Evolutionary conservation across 495 filamentous ascomycete genomes (phyloP).

Genomic region (Aspergillus nidulans): DNA sequence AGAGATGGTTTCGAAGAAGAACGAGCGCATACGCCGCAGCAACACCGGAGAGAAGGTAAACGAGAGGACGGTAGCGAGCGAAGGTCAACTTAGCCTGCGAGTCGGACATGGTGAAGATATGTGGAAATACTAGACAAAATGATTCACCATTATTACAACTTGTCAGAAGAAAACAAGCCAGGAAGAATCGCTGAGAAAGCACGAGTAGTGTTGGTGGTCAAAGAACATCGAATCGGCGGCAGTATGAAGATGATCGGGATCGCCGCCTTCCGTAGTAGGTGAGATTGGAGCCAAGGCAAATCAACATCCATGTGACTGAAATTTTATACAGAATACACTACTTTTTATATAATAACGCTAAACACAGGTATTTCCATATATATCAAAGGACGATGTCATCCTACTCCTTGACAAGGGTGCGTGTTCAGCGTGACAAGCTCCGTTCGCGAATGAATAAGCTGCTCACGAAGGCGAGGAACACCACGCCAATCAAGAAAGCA

Average conservation of each 20-base stretch:
- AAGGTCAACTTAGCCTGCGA: constrained; percentile 34
- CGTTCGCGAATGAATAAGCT: constrained; percentile 43
- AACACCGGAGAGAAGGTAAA: constrained; percentile 47
- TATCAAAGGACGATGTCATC: too few species aligned
- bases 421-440: constrained; percentile 32
- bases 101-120: constrained; percentile 32
- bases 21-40: constrained; percentile 47
- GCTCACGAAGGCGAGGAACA: constrained; percentile 43
- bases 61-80: constrained; percentile 44
- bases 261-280: not conserved
- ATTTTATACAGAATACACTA: not conserved
- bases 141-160: constrained; percentile 13
- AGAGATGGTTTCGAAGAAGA: constrained; percentile 40
- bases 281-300: not conserved
- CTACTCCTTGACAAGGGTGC: too few species aligned
- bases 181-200: not conserved
- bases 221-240: constrained; percentile 1
- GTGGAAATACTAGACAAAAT: constrained; percentile 11
- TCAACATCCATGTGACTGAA: not conserved
- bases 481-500: constrained; percentile 37
- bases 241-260: constrained; percentile 1
- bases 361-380: not conserved
- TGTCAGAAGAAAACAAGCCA: not conserved
- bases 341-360: not conserved
- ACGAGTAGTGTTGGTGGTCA: not conserved